Percentiles rank a stretch among this genome's conserved stretches.
Conservation (phyloP, 1,284 basidiomycete species). For the Microbotryum violaceum region DNA sequence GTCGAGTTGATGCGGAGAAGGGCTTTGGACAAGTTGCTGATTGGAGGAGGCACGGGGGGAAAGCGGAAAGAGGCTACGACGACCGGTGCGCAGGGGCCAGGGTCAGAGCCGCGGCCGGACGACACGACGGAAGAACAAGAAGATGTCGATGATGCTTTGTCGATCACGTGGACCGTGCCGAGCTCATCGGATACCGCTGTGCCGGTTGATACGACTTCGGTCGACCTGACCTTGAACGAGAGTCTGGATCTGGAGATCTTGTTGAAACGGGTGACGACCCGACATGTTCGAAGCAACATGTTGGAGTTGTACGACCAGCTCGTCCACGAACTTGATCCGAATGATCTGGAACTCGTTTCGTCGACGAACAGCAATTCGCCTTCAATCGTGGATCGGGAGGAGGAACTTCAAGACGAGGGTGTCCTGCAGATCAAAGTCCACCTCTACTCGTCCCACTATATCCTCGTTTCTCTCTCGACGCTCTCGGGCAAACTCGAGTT, state of each 20-base stretch:
- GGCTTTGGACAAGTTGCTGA: too few species aligned
- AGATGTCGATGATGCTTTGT: too few species aligned
- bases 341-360: not conserved
- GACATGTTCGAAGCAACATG: not conserved
- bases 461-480: slow-evolving; percentile 8
- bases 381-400: not conserved
- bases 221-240: too few species aligned
- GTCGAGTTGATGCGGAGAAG: too few species aligned
- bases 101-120: too few species aligned
- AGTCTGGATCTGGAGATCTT: slow-evolving; percentile 7
- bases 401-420: not conserved
- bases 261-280: not conserved
- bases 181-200: too few species aligned
- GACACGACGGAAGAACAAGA: too few species aligned
- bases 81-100: too few species aligned
- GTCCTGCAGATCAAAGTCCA: slow-evolving; percentile 15
- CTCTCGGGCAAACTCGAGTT: slow-evolving; percentile 21
- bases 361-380: not conserved
- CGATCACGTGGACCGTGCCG: too few species aligned
- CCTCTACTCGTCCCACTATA: slow-evolving; percentile 10
- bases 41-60: too few species aligned
- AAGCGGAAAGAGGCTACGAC: too few species aligned
- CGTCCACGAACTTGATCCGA: not conserved
- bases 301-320: not conserved
- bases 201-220: too few species aligned